Percentiles rank a stretch among this genome's conserved stretches.
Evolutionary conservation across 2,329 filamentous ascomycete species (phyloP).

Genomic region (Arthrobotrys pseudoclavata): DNA sequence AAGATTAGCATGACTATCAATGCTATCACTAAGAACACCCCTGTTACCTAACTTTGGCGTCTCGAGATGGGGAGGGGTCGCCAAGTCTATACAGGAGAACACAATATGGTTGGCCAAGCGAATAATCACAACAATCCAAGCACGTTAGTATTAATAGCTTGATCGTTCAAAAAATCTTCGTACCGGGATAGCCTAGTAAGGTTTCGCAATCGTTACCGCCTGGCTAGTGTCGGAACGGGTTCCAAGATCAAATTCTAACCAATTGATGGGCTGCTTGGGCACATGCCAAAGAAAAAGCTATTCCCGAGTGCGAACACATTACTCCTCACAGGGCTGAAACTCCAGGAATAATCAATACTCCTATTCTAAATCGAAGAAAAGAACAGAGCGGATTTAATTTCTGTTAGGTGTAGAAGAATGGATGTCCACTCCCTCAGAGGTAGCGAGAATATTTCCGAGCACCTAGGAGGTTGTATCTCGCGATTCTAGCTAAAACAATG

Average conservation of each 20-base stretch:
- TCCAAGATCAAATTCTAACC: background rate
- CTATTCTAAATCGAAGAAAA: background rate
- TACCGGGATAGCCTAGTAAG: background rate
- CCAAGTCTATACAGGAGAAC: background rate
- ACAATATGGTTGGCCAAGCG: background rate
- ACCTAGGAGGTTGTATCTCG: no score
- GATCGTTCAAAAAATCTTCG: background rate
- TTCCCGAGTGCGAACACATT: constrained; percentile 1
- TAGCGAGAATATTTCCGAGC: no score
- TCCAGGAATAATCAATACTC: background rate
- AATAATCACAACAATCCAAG: background rate
- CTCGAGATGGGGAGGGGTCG: background rate
- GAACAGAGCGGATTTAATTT: no score
- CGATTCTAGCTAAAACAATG: no score
- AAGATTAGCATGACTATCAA: background rate
- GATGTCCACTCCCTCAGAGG: no score
- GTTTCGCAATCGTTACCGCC: constrained; percentile 2
- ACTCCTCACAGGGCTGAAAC: constrained; percentile 14
- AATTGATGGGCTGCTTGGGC: background rate
- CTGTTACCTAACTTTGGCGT: background rate
- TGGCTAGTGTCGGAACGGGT: background rate
- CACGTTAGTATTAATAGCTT: background rate
- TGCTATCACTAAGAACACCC: background rate
- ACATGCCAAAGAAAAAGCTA: background rate
- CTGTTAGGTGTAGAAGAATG: no score